Base-by-base conservation (phyloP, 148 eudicot species). In the Vaccinium myrtillus region DNA sequence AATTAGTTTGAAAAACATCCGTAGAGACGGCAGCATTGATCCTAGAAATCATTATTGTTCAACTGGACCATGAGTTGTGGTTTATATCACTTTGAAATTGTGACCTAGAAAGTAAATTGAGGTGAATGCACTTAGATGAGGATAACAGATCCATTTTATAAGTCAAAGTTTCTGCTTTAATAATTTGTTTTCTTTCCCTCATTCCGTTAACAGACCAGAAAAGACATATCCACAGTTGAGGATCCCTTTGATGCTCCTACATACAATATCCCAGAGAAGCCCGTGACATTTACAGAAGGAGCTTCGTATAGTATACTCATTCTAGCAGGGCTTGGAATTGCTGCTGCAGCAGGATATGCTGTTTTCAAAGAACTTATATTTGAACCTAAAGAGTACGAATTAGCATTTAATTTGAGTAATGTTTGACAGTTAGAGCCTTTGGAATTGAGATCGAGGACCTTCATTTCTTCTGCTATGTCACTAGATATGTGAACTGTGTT, bases 241-340 rank as follows among this genome's bases (percentile, higher is more conserved):
- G 99, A 96, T 86, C 98, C 99, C 19, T 96, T 96, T 87, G 98
- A 96, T 87, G 88, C 98, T 78, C 99, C 97, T 59, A 96, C 99
- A 55, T 94, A 94, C 85, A 95, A 93, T 86, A 96, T 94, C 87
- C 99, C 98, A 25, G 94, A 96, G 86, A 96, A 96, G 89, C 99
- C 99, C 2, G 95, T 96, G 84, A 90, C 95, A 27, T 96, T 92
- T 84, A 88, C 97, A 0, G 98, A 96, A 86, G 99, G 99, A 79
- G 98, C 94, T 74, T 91, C 95, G 18, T 94, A 94, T 82, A 88
- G 89, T 78, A 0, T 93, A 63, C 83, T 96, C 86, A 96, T 96
- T 85, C 94, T 93, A 50, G 94, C 90, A 70, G 98, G 98, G 69
- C 95, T 96, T 85, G 98, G 97, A 82, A 74, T 94, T 83, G 98